Base-by-base conservation (phyloP, 805 yeast species). In the Wickerhamomyces bovis region DNA sequence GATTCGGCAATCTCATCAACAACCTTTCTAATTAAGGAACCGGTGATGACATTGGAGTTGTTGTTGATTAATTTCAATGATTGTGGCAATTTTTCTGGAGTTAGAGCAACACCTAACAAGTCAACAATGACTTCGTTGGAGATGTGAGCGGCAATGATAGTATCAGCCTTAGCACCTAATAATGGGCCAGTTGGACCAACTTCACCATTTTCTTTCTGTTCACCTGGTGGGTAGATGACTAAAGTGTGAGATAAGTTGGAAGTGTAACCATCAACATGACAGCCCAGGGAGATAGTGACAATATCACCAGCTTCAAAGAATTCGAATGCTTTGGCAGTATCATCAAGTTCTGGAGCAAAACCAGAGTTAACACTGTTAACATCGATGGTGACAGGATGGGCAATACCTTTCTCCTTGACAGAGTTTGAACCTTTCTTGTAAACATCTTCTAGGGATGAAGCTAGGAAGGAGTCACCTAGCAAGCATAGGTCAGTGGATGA, bases 221-320 rank as follows among this genome's bases (percentile, higher is more conserved):
- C 72, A 33, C 81, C 83, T 28, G 81, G 80, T 44, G 95, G 95
- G 57, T 80, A 85, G 45, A 89, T 81, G 26, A 89, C 94, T 52
- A 89, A 61, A 2, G 97, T 90, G 66, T 94, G 99, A 25, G 95
- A 80, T 11, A 80, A 81, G 63, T 81, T 79, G 2, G 96, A 81
- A 12, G 97, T 86, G 70, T 90, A 94, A 46, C 99, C 99, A 66
- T 94, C 99, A 55, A 94, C 79, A 53, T 94, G 97, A 49, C 85
- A 90, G 42, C 97, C 99, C 25, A 92, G 73, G 12, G 85, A 72
- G 48, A 94, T 76, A 51, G 92, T 90, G 30, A 88, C 88, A 42
- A 90, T 74, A 64, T 94, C 97, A 43, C 98, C 98, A 21, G 80
- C 79, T 45, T 66, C 63, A 56, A 86, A 78, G 44, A 66, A 64